These are phyloP conservation scores for Boletus rubropictus DNA, from an alignment of 768 basidiomycete species.

Conservation along the genomic window DNA sequence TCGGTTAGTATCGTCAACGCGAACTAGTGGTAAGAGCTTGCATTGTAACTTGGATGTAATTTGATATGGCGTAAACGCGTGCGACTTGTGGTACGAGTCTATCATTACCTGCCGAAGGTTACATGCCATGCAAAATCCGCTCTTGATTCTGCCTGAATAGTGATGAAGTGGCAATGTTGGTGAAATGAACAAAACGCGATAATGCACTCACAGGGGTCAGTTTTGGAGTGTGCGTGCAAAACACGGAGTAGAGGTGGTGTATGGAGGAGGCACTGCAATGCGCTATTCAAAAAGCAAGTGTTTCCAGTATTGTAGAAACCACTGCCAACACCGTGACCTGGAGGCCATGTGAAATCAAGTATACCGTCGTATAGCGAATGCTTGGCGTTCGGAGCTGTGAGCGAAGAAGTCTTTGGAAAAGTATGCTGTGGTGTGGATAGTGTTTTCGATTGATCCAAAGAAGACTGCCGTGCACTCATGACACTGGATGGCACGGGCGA, in stretches of 20 bases:
- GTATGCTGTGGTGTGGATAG: constrained; percentile 23
- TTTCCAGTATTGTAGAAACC: constrained; percentile 87
- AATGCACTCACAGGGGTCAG: constrained; percentile 52
- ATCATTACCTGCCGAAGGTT: constrained; percentile 52
- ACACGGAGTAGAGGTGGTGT: constrained; percentile 79
- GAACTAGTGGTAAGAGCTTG: constrained; percentile 32
- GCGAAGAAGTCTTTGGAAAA: constrained; percentile 26
- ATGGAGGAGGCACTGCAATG: constrained; percentile 87
- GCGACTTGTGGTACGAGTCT: constrained; percentile 43
- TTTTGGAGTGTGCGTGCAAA: constrained; percentile 44
- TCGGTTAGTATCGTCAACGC: constrained; percentile 4
- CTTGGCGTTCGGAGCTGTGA: constrained; percentile 24
- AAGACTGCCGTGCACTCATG: constrained; percentile 4
- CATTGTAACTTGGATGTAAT: constrained; percentile 69
- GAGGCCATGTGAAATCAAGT: constrained; percentile 63
- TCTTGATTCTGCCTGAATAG: constrained; percentile 36
- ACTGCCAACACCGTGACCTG: constrained; percentile 39
- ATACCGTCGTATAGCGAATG: constrained; percentile 44
- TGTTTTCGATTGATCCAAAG: constrained; percentile 21
- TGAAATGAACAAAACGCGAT: background rate
- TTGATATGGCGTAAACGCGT: constrained; percentile 54
- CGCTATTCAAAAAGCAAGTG: constrained; percentile 95
- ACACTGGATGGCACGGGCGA: background rate
- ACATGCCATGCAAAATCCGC: constrained; percentile 77
- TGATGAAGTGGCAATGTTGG: constrained; percentile 8